A percentile compares a stretch with the other conserved stretches of the same genome.
Evolutionary conservation across 1,284 basidiomycete species (phyloP).

Genomic region (Malassezia pachydermatis): DNA sequence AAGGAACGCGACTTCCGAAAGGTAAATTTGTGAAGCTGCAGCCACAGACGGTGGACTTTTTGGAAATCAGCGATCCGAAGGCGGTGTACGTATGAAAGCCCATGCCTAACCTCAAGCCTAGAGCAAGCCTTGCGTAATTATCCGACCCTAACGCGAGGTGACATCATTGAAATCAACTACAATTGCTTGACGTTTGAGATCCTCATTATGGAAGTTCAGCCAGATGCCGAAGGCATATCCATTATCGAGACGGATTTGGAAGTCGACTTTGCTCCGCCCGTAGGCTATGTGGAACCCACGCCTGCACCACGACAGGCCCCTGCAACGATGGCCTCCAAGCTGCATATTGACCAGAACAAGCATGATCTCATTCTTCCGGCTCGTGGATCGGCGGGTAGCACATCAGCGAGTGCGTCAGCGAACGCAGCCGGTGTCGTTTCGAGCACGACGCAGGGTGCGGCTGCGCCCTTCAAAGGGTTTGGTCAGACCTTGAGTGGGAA

Average conservation of each 20-base stretch:
- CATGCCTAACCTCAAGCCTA: conserved; percentile 52
- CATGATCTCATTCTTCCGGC: conserved; percentile 44
- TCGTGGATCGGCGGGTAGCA: conserved; percentile 18
- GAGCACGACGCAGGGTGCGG: conserved; percentile 10
- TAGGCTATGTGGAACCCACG: conserved; percentile 74
- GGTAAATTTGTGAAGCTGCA: conserved; percentile 95
- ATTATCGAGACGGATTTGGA: conserved; percentile 94
- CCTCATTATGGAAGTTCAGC: conserved; percentile 84
- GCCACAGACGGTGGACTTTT: conserved; percentile 85
- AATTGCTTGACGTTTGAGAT: conserved; percentile 81
- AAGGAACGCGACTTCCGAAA: conserved; percentile 75
- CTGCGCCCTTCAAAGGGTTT: conserved; percentile 33
- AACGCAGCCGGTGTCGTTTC: conserved; percentile 15
- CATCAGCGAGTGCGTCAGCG: neutral
- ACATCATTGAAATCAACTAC: conserved; percentile 51
- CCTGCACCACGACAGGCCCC: conserved; percentile 65
- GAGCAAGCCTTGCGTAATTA: conserved; percentile 92
- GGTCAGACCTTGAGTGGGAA: conserved; percentile 45
- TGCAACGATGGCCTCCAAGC: conserved; percentile 89
- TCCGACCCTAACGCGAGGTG: conserved; percentile 53
- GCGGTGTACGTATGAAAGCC: conserved; percentile 58
- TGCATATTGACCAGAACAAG: conserved; percentile 66
- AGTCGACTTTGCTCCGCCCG: conserved; percentile 57
- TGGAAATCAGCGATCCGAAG: conserved; percentile 80
- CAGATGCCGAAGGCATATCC: conserved; percentile 65